These are phyloP conservation scores for Colletotrichum godetiae DNA, from an alignment of 2,329 filamentous ascomycete species.

Conservation along the genomic window DNA sequence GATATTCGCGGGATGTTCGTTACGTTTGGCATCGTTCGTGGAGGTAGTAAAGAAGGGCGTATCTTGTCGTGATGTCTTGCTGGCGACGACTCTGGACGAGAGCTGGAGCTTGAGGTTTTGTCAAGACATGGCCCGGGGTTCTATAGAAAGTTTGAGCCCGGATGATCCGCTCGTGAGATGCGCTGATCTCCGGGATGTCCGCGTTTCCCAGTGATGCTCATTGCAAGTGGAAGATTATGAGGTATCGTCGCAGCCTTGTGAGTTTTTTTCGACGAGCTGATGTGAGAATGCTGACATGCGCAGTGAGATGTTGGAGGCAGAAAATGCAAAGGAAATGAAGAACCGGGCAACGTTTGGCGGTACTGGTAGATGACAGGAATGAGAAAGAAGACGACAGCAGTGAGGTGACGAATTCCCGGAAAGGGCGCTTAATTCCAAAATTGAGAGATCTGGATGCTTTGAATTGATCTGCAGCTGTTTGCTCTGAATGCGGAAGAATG, in stretches of 20 bases:
- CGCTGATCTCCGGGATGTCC: not conserved
- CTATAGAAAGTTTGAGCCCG: not conserved
- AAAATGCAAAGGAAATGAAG: not conserved
- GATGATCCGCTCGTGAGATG: not conserved
- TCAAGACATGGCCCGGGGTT: not conserved
- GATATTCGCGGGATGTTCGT: no score
- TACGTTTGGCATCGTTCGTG: no score
- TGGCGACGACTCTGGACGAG: no score
- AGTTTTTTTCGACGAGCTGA: not conserved
- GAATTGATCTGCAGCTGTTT: slow-evolving; percentile 15
- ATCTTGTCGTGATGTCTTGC: no score
- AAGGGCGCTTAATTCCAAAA: slow-evolving; percentile 2
- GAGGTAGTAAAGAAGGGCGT: no score
- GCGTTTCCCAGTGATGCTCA: not conserved
- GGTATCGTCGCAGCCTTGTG: not conserved
- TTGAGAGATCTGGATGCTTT: not conserved
- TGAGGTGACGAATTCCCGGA: no score
- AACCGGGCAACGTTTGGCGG: no score
- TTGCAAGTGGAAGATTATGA: not conserved
- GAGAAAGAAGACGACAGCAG: no score
- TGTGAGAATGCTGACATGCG: not conserved
- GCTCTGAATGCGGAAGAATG: slow-evolving; percentile 27
- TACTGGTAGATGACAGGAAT: not conserved
- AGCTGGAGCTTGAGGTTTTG: no score
- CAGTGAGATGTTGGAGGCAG: not conserved